Evolutionary conservation across 2,329 filamentous ascomycete species (phyloP).

Genomic region (Colletotrichum falcatum): DNA sequence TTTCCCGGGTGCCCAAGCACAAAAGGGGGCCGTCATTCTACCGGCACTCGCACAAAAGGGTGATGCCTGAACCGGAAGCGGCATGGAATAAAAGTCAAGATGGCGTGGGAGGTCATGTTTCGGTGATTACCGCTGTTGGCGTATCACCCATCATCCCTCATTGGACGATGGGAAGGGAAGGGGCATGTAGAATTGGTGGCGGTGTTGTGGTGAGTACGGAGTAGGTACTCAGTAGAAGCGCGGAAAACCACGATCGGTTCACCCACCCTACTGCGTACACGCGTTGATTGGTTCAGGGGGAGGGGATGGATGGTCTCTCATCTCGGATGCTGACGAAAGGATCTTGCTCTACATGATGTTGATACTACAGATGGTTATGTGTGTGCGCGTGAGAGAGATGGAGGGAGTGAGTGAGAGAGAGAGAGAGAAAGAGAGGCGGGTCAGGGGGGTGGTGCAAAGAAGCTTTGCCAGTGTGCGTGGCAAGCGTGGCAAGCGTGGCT

Average conservation of each 20-base stretch:
- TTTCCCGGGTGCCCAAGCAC: neutral
- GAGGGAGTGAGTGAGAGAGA: no score
- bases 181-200: neutral
- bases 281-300: neutral
- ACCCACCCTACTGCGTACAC: neutral
- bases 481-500: slow-evolving; percentile 24
- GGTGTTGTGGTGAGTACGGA: neutral
- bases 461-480: slow-evolving; percentile 41
- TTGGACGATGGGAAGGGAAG: neutral
- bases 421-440: neutral
- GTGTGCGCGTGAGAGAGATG: no score
- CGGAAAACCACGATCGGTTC: slow-evolving; percentile 9
- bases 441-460: slow-evolving; percentile 31
- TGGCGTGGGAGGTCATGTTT: neutral
- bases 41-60: no score
- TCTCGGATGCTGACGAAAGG: neutral
- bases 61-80: neutral
- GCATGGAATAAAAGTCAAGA: neutral
- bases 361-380: no score
- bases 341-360: slow-evolving; percentile 1
- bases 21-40: no score
- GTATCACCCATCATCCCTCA: neutral
- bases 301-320: neutral
- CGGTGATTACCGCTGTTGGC: neutral
- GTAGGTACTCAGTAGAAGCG: neutral